Percentiles rank a stretch among this genome's conserved stretches.
Conservation (phyloP, 805 yeast genomes). For the Candida cerambycidarum region DNA sequence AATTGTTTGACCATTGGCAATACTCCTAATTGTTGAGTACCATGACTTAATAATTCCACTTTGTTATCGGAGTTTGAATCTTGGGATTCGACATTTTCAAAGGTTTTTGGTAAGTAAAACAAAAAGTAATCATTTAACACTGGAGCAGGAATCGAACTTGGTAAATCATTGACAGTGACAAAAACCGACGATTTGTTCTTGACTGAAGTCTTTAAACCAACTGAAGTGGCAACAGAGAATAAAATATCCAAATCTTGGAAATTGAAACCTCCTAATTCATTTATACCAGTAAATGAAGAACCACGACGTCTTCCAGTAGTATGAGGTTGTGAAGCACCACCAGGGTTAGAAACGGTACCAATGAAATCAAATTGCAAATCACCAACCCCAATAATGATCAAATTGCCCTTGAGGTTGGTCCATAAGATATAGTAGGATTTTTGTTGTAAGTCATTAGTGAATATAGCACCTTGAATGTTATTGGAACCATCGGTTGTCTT, state of each 20-base stretch:
- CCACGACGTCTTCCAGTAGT: conserved; percentile 24
- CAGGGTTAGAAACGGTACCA: conserved; percentile 15
- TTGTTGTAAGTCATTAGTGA: conserved; percentile 38
- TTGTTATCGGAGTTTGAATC: conserved; percentile 14
- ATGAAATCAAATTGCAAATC: conserved; percentile 30
- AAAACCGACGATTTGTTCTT: conserved; percentile 15
- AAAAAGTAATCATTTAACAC: conserved; percentile 38
- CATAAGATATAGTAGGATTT: conserved; percentile 36
- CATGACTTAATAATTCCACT: conserved; percentile 25
- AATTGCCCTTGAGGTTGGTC: conserved; percentile 20
- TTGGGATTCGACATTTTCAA: conserved; percentile 13
- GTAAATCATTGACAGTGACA: conserved; percentile 34
- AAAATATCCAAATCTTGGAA: conserved; percentile 41
- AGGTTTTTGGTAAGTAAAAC: conserved; percentile 26
- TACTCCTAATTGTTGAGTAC: conserved; percentile 15
- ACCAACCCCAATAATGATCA: conserved; percentile 34
- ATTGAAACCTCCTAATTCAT: conserved; percentile 41
- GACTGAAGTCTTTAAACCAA: conserved; percentile 22
- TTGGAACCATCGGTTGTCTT: conserved; percentile 13
- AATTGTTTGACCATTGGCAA: conserved; percentile 38
- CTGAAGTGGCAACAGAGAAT: conserved; percentile 28
- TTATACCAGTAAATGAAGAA: conserved; percentile 37
- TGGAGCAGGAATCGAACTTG: conserved; percentile 32
- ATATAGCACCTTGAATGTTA: conserved; percentile 35
- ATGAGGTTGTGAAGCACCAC: conserved; percentile 13